Conservation (phyloP, 78 protist genomes). For the Guillardia theta region DNA sequence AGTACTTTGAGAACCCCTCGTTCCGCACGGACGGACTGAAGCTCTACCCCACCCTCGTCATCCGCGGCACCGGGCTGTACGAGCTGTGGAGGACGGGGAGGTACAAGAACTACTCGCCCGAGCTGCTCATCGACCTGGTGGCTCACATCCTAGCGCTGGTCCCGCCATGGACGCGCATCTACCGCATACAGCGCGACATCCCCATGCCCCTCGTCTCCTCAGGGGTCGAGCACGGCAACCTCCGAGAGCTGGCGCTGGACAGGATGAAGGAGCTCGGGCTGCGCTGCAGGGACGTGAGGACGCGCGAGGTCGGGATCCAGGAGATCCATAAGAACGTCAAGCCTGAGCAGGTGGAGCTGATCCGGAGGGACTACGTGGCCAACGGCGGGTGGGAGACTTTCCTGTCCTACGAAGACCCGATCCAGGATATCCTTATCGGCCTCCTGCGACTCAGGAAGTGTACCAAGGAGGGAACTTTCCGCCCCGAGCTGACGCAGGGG, state of each 20-base stretch:
- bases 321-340: slow-evolving; percentile 32
- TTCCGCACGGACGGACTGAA: slow-evolving; percentile 94
- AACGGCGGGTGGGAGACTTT: slow-evolving; percentile 97
- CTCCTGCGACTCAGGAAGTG: slow-evolving; percentile 87
- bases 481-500: slow-evolving; percentile 74
- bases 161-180: slow-evolving; percentile 96
- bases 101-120: slow-evolving; percentile 74
- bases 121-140: slow-evolving; percentile 58
- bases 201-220: slow-evolving; percentile 92
- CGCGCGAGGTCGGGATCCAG: slow-evolving; percentile 76
- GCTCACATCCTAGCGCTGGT: slow-evolving; percentile 78
- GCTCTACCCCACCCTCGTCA: slow-evolving; percentile 93
- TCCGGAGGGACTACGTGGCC: slow-evolving; percentile 91
- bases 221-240: slow-evolving; percentile 93
- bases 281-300: slow-evolving; percentile 69
- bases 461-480: slow-evolving; percentile 50
- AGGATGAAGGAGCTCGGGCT: slow-evolving; percentile 77
- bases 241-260: slow-evolving; percentile 82
- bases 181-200: slow-evolving; percentile 93
- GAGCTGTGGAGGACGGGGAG: slow-evolving; percentile 84
- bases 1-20: slow-evolving; percentile 77
- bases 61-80: slow-evolving; percentile 90
- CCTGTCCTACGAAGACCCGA: slow-evolving; percentile 92
- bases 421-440: slow-evolving; percentile 85
- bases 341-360: slow-evolving; percentile 86